These are phyloP conservation scores for Phytophthora constricta DNA, from an alignment of 352 stramenopile genomes.

Conservation along the genomic window DNA sequence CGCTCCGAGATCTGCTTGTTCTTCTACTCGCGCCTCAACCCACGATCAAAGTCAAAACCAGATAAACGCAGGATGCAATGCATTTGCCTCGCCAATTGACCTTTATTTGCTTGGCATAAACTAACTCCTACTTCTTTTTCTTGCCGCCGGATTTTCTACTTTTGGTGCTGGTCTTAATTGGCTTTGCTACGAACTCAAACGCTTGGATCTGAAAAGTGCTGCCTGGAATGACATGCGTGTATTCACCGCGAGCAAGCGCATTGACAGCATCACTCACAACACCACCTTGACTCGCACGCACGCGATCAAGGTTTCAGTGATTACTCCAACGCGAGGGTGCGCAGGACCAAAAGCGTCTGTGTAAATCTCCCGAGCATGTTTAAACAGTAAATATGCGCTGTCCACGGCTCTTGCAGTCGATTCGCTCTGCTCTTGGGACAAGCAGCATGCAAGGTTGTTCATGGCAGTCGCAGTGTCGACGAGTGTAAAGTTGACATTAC, in stretches of 20 bases:
- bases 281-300: conserved; percentile 44
- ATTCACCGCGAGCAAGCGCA: conserved; percentile 59
- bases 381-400: conserved; percentile 66
- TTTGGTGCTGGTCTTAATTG: conserved; percentile 17
- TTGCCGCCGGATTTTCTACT: conserved; percentile 38
- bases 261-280: conserved; percentile 52
- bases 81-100: conserved; percentile 5
- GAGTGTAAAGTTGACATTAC: conserved; percentile 11
- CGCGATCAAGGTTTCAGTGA: conserved; percentile 58
- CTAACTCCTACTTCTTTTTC: conserved; percentile 55
- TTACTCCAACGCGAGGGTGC: conserved; percentile 52
- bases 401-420: conserved; percentile 41
- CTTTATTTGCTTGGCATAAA: neutral
- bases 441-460: conserved; percentile 79
- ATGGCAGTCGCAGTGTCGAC: conserved; percentile 73
- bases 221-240: conserved; percentile 66
- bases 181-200: conserved; percentile 46
- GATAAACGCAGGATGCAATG: conserved; percentile 15
- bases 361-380: conserved; percentile 57
- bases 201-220: conserved; percentile 72
- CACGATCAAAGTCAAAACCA: conserved; percentile 37
- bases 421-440: conserved; percentile 58
- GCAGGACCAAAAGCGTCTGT: conserved; percentile 45
- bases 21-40: conserved; percentile 16
- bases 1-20: conserved; percentile 47